Percentiles rank a stretch among this genome's conserved stretches.
phyloP scores from a whole-genome alignment of 805 yeast genomes.

The Trichomonascus vanleenenianus region DNA sequence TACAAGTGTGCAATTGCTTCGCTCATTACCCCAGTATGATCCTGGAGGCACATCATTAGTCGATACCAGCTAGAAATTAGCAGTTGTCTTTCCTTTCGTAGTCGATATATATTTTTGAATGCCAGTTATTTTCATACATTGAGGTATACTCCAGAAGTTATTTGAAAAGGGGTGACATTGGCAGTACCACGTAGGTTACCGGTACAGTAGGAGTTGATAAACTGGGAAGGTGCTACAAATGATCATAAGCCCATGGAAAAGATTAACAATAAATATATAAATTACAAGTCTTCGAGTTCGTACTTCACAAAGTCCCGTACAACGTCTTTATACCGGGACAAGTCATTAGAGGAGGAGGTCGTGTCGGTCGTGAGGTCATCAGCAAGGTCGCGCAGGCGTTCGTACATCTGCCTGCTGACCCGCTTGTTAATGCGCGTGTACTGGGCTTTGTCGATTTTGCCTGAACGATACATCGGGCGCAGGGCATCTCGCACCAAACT shows the following conservation, averaged over 20 bases:
- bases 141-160: too few species aligned
- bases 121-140: too few species aligned
- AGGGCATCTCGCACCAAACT: slow-evolving; percentile 45
- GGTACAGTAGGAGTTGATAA: too few species aligned
- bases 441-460: slow-evolving; percentile 29
- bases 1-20: too few species aligned
- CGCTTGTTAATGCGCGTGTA: slow-evolving; percentile 57
- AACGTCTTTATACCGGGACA: slow-evolving; percentile 6
- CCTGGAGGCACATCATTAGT: too few species aligned
- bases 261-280: background rate
- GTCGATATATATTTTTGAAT: too few species aligned
- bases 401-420: slow-evolving; percentile 55
- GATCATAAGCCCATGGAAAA: background rate
- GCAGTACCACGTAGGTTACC: too few species aligned
- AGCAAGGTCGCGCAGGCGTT: slow-evolving; percentile 5
- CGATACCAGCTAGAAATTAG: too few species aligned
- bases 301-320: slow-evolving; percentile 9
- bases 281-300: slow-evolving; percentile 4
- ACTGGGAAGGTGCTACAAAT: background rate
- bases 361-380: slow-evolving; percentile 15
- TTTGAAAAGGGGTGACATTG: too few species aligned
- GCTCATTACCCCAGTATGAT: too few species aligned
- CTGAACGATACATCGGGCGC: slow-evolving; percentile 39
- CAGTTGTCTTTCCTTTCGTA: too few species aligned
- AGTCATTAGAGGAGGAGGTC: slow-evolving; percentile 8